Evolutionary conservation across 805 yeast species (phyloP).

Genomic region (Metschnikowia cerradonensis): DNA sequence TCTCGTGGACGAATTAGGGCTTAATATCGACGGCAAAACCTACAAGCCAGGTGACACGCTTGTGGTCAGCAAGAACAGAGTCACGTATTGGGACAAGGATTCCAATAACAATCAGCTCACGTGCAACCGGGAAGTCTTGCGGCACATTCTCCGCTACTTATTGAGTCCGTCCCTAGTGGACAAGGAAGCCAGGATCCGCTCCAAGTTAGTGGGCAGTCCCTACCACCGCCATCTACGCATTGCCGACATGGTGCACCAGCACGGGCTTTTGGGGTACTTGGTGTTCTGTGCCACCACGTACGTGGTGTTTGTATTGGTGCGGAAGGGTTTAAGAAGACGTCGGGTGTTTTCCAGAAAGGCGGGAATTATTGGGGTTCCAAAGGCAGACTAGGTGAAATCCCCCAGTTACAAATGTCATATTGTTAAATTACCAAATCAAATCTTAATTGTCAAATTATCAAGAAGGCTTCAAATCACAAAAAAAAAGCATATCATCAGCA

Average conservation of each 20-base stretch:
- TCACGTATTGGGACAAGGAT: conserved; percentile 30
- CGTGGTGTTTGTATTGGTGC: conserved; percentile 2
- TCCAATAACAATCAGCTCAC: conserved; percentile 34
- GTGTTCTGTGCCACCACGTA: conserved; percentile 11
- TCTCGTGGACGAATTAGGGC: conserved; percentile 27
- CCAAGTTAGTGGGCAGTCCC: conserved; percentile 42
- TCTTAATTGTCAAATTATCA: too few relatives aligned
- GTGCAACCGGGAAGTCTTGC: conserved; percentile 28
- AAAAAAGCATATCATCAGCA: too few relatives aligned
- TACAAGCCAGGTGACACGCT: conserved; percentile 54
- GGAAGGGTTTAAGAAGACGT: conserved; percentile 2
- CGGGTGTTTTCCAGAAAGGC: conserved; percentile 1
- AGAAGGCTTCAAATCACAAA: too few relatives aligned
- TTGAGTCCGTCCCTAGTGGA: conserved; percentile 31
- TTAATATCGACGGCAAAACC: conserved; percentile 34
- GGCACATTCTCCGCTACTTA: conserved; percentile 36
- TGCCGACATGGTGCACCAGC: conserved; percentile 42
- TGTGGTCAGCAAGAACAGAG: conserved; percentile 45
- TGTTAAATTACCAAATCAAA: too few relatives aligned
- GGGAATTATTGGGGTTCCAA: conserved; percentile 15
- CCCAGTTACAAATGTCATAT: too few relatives aligned
- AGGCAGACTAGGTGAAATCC: conserved; percentile 6
- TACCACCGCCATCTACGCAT: conserved; percentile 34
- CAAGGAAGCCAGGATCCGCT: conserved; percentile 10
- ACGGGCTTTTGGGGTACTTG: conserved; percentile 43